Evolutionary conservation across 23 red algal species (phyloP).

Genomic region (Gracilariopsis chorda): DNA sequence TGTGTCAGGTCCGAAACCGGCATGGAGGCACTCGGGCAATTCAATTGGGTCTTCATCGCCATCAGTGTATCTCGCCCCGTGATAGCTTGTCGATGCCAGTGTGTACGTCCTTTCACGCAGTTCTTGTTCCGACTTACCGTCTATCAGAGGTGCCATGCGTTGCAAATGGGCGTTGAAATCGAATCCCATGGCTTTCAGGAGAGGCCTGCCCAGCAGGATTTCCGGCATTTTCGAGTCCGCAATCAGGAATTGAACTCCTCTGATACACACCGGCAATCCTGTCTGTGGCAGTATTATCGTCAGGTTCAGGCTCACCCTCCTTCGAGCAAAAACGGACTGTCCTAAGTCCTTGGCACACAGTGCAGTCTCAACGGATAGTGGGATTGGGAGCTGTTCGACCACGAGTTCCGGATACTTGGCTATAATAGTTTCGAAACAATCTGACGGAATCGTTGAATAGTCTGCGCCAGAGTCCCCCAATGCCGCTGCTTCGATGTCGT

Average conservation of each 20-base stretch:
- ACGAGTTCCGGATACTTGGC: not conserved
- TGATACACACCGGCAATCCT: not conserved
- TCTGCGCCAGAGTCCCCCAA: conserved; percentile 15
- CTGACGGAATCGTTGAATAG: not conserved
- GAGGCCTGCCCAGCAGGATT: not conserved
- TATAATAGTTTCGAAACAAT: not conserved
- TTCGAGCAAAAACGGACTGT: not conserved
- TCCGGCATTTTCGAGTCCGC: not conserved
- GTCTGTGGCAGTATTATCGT: not conserved
- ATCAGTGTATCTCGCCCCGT: not conserved
- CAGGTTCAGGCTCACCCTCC: not conserved
- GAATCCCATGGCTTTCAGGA: not conserved
- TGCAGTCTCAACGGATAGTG: not conserved
- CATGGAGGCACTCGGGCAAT: not conserved
- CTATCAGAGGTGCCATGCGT: not conserved
- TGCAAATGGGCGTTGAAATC: conserved; percentile 7
- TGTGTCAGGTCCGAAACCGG: not conserved
- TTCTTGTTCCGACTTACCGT: not conserved
- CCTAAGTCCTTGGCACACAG: not conserved
- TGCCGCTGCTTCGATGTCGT: not conserved
- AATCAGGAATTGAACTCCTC: not conserved
- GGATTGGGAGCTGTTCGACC: not conserved
- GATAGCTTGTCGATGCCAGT: not conserved
- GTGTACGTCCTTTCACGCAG: not conserved
- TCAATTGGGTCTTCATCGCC: not conserved